Base-by-base conservation (phyloP, 768 basidiomycete species). In the Antrodiella citrinella region DNA sequence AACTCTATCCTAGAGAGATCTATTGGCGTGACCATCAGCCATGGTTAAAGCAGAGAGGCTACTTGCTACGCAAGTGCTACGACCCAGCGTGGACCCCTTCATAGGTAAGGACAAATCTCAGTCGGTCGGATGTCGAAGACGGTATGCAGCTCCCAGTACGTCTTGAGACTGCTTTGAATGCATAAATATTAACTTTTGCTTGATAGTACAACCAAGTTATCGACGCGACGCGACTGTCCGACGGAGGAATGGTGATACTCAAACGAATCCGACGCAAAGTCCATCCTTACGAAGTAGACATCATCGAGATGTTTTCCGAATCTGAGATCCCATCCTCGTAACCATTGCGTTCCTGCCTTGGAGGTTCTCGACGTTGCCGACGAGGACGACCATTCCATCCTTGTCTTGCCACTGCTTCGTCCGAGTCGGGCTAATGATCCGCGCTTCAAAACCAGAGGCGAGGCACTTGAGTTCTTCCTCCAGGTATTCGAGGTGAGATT, bases 81-180 rank as follows among this genome's bases (percentile, higher is more conserved):
- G 48, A 56, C 15, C 60, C 54, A 0, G 38, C 52, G 4, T 68
- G 66, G 67, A 26, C 53, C 18, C 58, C 66, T 9, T 66, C 64
- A 0, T 68, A 65, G 68, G 35, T 44, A 13, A 23, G 25, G 23
- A 43, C 47, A 40, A n/a, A 25, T 12, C 7, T 18, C 39, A 9
- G 45, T 4, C 52, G 45, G 18, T 51, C 53, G 38, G 54, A 49
- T 50, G 53, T 12, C 35, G 11, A 11, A n/a, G n/a, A n/a, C n/a
- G n/a, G n/a, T n/a, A n/a, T n/a, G n/a, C n/a, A n/a, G n/a, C n/a
- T n/a, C n/a, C n/a, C n/a, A n/a, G n/a, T n/a, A n/a, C n/a, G n/a
- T n/a, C n/a, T n/a, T n/a, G n/a, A n/a, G n/a, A n/a, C n/a, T n/a
- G n/a, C n/a, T n/a, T n/a, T n/a, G n/a, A n/a, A n/a, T n/a, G n/a